Base-by-base conservation (phyloP, 768 basidiomycete genomes). In the Collybia mongolica region DNA sequence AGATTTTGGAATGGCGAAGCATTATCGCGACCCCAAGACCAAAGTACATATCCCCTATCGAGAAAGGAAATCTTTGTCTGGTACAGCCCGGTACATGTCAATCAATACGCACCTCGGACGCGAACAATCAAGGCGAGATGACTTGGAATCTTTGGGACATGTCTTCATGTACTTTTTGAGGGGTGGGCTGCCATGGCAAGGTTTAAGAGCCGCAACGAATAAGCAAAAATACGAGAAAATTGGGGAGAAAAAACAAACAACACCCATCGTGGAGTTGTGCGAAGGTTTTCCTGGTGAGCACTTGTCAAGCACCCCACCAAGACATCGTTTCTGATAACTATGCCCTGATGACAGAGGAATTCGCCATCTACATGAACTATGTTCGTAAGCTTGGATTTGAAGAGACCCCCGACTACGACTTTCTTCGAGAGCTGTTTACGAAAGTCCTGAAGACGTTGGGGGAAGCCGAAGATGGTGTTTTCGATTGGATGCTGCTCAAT, bases 171-270 rank as follows among this genome's bases (percentile, higher is more conserved):
- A 99, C 70, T 99, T 99, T 70, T 69, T 99, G 59, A 82, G 96
- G 4, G 96, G 96, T 20, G 93, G 94, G 17, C 79, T 99, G 49
- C 96, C 96, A 22, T 99, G 96, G 96, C 96, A 99, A 67, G 96
- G 96, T 40, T 76, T 99, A 54, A 85, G 95, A 63, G 97, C 96
- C 18, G 94, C 94, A 7, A 99, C 96, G 1, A 98, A 99, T 79
- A 98, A 98, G 74, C 96, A 98, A 69, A 98, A 98, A 74, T 99
- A 99, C 66, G 97, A 99, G 72, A 98, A 98, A 76, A 99, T 99
- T 58, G 97, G 96, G 42, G 97, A 97, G 75, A 98, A 98, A 81
- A 99, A 93, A 73, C 96, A 98, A 70, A 88, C 82, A 6, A 97
- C 96, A 14, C 77, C 83, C 6, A 98, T 99, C 59, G 75, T 82